Evolutionary conservation across 192 early-diverging fungal species (phyloP), one percentile per base, ranked within the genome.

Genomic region (Dissophora globulifera): DNA sequence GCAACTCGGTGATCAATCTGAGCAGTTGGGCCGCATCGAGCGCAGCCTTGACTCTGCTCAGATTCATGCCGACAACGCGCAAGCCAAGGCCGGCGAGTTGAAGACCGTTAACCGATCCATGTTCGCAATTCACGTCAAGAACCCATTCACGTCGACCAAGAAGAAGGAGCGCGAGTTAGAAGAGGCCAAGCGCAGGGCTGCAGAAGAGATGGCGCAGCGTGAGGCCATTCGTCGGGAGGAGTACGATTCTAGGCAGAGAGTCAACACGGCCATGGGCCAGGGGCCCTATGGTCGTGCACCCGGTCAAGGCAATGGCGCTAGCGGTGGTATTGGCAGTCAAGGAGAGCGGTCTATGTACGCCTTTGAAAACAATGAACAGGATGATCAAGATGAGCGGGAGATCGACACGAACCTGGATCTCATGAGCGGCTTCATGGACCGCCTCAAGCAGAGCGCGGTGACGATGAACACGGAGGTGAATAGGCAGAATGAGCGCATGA

Each of bases 41-140:
- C 82, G 86, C n/a, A 87, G 84, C 58, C 56, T 93, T 35, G 91
- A 91, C 53, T 76, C 88, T 31, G 85, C 88, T 26, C 83, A 85
- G 32, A 83, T 83, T 35, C 82, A 87, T 67, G 81, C 88, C 22
- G 85, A 87, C 25, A 78, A 81, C 20, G 84, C 88, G 23, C 67
- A 80, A 10, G 61, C 64, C 4, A 84, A 86, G 60, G 85, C 88
- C 20, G 62, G 63, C 10, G 85, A 87, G 66, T 78, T 89, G 50
- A 89, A 87, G 61, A 80, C 86, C 3, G 79, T 93, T 17, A 93
- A 91, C 70, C 84, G 86, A 56, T 93, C 91, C 20, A 93, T 93
- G 50, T 92, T 93, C 78, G 84, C 87, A 12, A 79, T 88, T 13
- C 86, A 87, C 30, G 63, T 92, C 42, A 83, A 84, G 53, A 91